Conservation (phyloP, 192 early-diverging fungal genomes). For the Umbelopsis ramanniana region DNA sequence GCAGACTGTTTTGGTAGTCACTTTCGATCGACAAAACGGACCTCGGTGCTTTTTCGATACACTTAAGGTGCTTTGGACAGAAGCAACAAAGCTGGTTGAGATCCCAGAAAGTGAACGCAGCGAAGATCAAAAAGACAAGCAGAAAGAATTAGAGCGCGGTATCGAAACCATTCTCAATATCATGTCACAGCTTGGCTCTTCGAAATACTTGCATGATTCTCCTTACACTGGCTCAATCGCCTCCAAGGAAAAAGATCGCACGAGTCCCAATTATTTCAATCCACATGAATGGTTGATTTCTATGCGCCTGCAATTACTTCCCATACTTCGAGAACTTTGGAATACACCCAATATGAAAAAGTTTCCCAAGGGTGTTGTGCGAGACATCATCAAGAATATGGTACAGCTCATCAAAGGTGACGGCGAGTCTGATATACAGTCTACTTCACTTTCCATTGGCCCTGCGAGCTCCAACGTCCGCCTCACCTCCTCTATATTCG, state of each 20-base stretch:
- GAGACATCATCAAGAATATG: constrained; percentile 62
- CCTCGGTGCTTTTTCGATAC: constrained; percentile 52
- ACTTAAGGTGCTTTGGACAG: constrained; percentile 53
- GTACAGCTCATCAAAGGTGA: constrained; percentile 74
- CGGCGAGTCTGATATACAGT: constrained; percentile 61
- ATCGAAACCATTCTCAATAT: constrained; percentile 65
- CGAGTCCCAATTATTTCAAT: constrained; percentile 68
- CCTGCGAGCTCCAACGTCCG: constrained; percentile 13
- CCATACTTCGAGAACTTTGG: constrained; percentile 68
- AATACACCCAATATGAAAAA: constrained; percentile 58
- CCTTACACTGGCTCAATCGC: constrained; percentile 61
- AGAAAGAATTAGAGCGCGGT: constrained; percentile 43
- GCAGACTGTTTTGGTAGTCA: constrained; percentile 63
- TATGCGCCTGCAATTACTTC: constrained; percentile 64
- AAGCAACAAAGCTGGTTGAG: constrained; percentile 35
- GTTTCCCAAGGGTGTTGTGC: constrained; percentile 58
- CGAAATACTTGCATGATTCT: constrained; percentile 75
- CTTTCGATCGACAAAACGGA: constrained; percentile 65
- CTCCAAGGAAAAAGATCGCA: constrained; percentile 59
- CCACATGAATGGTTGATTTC: constrained; percentile 69
- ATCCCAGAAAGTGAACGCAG: constrained; percentile 22
- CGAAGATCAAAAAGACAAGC: constrained; percentile 43
- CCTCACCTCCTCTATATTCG: constrained; percentile 31
- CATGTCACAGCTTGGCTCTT: constrained; percentile 70
- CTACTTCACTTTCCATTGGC: constrained; percentile 26